Conservation (phyloP, 1,284 basidiomycete genomes). For the Papiliotrema laurentii region DNA sequence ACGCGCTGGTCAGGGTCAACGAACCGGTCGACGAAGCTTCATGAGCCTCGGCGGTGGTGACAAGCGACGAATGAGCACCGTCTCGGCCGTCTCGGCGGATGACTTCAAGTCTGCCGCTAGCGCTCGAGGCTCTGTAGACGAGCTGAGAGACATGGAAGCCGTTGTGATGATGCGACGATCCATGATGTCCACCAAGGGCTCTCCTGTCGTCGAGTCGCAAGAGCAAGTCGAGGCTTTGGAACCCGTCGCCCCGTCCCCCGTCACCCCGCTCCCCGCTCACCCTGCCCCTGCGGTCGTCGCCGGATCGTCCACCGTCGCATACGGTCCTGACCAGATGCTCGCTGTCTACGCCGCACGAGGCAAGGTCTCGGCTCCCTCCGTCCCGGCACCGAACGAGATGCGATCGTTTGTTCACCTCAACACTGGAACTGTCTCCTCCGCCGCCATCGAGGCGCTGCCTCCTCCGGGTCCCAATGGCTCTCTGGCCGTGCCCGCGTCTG, state of each 20-base stretch:
- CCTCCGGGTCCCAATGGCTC: conserved; percentile 20
- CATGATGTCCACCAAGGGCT: conserved; percentile 22
- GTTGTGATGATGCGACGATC: conserved; percentile 31
- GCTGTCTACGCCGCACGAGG: conserved; percentile 47
- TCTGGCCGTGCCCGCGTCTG: conserved; percentile 1
- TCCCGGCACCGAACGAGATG: conserved; percentile 29
- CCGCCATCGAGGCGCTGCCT: conserved; percentile 31
- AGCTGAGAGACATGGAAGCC: conserved; percentile 43
- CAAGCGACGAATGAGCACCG: conserved; percentile 23
- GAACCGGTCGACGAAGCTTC: conserved; percentile 27
- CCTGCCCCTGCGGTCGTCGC: conserved; percentile 8
- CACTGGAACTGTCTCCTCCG: conserved; percentile 29
- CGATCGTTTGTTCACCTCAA: conserved; percentile 35
- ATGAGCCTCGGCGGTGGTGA: conserved; percentile 29
- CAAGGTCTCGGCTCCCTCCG: conserved; percentile 16
- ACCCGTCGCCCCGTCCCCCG: conserved; percentile 2
- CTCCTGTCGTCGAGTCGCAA: conserved; percentile 1
- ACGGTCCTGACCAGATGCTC: conserved; percentile 47
- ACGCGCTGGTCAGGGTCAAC: conserved; percentile 21
- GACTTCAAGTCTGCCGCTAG: conserved; percentile 35
- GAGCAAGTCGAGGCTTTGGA: conserved; percentile 26
- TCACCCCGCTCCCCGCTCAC: conserved; percentile 1
- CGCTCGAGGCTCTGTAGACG: conserved; percentile 39
- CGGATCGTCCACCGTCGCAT: conserved; percentile 29
- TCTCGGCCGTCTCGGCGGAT: conserved; percentile 21